Evolutionary conservation across 768 basidiomycete species (phyloP), one percentile per base, ranked within the genome.

Genomic region (Xerocomellus chrysenteron): DNA sequence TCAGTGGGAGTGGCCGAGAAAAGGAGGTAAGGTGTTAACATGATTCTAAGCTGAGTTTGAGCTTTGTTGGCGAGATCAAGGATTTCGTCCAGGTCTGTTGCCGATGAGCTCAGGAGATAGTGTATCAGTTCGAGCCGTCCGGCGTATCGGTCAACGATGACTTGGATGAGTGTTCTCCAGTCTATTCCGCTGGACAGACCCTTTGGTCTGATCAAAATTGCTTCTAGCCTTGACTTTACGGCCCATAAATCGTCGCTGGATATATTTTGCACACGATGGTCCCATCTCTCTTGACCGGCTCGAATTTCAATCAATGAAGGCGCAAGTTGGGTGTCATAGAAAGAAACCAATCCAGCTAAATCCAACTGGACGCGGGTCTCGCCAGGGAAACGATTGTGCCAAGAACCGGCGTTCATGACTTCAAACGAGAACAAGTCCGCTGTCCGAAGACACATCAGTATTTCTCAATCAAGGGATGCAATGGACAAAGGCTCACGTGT

Each of bases 351-450:
- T 14, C 68, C 60, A 8, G 73, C 36, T 13, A 73, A 64, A 46
- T 77, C 73, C 26, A 77, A 50, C 19, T 63, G 57, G 28, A 77
- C 43, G 3, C 75, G 73, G 0, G 65, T 69, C 30, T 76, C 73
- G 13, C 74, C 75, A 1, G 75, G 75, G 55, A 67, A 70, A 28
- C 30, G 61, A 40, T 74, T 68, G 40, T 75, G 68, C 70, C 76
- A 73, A n/a, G 64, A 50, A 24, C 67, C 73, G 0, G 68, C 50
- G 0, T 52, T 17, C 11, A 63, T 26, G 36, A 16, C 37, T 40
- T 59, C 67, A 13, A 61, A 60, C 3, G 8, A 12, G 13, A 11
- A 0, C 2, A 12, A 9, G 16, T 3, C 16, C n/a, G 16, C 57
- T 63, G n/a, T 30, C 2, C 12, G 8, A 41, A 35, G n/a, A 2